phyloP scores from a whole-genome alignment of 208 protist species.

The Acanthamoeba rhysodes region DNA sequence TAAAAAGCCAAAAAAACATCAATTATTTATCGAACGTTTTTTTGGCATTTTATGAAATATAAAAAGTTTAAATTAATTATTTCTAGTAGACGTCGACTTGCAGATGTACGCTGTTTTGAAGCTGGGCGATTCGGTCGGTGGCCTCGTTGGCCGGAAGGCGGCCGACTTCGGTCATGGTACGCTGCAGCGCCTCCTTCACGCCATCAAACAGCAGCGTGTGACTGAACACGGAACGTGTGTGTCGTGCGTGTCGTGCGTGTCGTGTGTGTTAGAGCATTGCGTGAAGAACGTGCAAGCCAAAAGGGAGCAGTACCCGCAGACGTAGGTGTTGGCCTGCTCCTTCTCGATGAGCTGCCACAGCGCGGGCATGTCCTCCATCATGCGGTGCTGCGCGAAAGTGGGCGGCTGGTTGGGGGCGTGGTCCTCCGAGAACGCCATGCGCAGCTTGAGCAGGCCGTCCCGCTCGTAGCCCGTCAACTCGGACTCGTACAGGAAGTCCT shows the following conservation, averaged over 20 bases:
- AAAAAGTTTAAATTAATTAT: no score
- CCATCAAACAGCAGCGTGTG: slow-evolving; percentile 23
- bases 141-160: not conserved
- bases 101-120: not conserved
- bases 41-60: no score
- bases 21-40: no score
- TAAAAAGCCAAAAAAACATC: no score
- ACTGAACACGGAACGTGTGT: not conserved
- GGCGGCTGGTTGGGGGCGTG: slow-evolving; percentile 62
- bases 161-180: not conserved
- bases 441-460: slow-evolving; percentile 47
- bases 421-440: slow-evolving; percentile 80
- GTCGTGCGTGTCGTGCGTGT: not conserved
- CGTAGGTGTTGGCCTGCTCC: slow-evolving; percentile 31
- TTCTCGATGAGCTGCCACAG: slow-evolving; percentile 77
- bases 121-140: not conserved
- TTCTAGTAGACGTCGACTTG: slow-evolving; percentile 50
- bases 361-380: slow-evolving; percentile 53
- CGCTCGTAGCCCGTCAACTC: slow-evolving; percentile 74
- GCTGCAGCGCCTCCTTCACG: slow-evolving; percentile 8
- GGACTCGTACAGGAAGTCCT: slow-evolving; percentile 82
- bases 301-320: slow-evolving; percentile 13
- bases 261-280: not conserved
- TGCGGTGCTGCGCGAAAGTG: slow-evolving; percentile 80
- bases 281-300: not conserved